phyloP scores from a whole-genome alignment of 2,329 filamentous ascomycete genomes.

The Fusarium decemcellulare region DNA sequence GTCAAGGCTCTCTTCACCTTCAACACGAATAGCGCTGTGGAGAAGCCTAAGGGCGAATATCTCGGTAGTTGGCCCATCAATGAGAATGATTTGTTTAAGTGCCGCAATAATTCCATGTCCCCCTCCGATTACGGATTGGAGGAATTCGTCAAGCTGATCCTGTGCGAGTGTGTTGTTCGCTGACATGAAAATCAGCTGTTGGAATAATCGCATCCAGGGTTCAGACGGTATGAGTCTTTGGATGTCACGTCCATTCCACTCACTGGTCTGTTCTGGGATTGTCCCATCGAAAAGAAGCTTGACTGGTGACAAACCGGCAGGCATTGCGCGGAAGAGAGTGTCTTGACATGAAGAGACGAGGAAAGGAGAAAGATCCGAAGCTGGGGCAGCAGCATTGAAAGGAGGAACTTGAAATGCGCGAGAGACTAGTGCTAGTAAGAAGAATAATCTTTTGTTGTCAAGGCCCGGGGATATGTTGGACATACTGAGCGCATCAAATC shows the following conservation, averaged over 20 bases:
- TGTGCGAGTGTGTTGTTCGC: accelerated
- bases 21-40: accelerated
- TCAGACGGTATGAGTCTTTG: neutral
- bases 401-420: too few relatives aligned
- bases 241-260: accelerated
- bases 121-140: accelerated
- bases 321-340: too few relatives aligned
- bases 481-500: neutral
- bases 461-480: neutral
- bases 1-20: accelerated
- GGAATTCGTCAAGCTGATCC: accelerated
- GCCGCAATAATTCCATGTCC: neutral
- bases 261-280: neutral
- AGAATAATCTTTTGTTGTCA: too few relatives aligned
- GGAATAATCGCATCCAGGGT: neutral
- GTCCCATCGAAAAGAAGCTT: neutral
- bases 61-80: accelerated
- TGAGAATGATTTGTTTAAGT: neutral
- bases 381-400: too few relatives aligned
- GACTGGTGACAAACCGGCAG: too few relatives aligned
- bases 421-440: too few relatives aligned
- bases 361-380: too few relatives aligned
- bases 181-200: neutral
- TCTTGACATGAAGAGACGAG: too few relatives aligned
- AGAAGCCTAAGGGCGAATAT: neutral